A percentile compares a stretch with the other conserved stretches of the same genome.
Conservation (phyloP, 1,284 basidiomycete genomes). For the Takashimella koratensis region DNA sequence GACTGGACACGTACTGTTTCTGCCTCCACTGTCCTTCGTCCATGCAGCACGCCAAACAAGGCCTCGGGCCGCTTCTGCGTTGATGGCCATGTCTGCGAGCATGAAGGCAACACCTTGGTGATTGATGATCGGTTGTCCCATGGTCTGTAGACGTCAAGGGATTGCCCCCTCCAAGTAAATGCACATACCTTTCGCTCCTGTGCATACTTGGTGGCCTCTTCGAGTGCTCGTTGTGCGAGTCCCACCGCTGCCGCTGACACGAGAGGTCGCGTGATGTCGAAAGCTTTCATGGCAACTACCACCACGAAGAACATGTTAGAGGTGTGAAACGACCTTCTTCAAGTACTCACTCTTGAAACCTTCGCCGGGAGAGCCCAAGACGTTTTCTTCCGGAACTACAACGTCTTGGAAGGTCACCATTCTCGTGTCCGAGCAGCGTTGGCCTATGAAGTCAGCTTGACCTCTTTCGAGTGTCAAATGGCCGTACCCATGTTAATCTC, state of each 20-base stretch:
- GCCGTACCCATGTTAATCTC: slow-evolving; percentile 57
- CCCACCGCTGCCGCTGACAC: slow-evolving; percentile 56
- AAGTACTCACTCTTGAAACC: slow-evolving; percentile 54
- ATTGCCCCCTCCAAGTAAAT: too few relatives aligned
- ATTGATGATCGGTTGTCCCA: slow-evolving; percentile 56
- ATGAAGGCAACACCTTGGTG: slow-evolving; percentile 57
- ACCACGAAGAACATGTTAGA: too few relatives aligned
- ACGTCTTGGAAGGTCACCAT: slow-evolving; percentile 57
- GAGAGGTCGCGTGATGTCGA: slow-evolving; percentile 54
- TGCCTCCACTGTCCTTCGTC: slow-evolving; percentile 53
- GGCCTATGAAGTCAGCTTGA: slow-evolving; percentile 28
- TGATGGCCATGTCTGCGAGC: slow-evolving; percentile 58
- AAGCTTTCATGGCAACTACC: slow-evolving; percentile 54
- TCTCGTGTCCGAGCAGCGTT: slow-evolving; percentile 56
- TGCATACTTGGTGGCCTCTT: slow-evolving; percentile 56
- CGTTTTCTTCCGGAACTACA: slow-evolving; percentile 53
- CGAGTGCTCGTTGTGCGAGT: slow-evolving; percentile 54
- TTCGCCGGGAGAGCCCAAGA: slow-evolving; percentile 54
- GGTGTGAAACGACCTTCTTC: too few relatives aligned
- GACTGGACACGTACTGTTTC: slow-evolving; percentile 49
- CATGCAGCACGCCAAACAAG: slow-evolving; percentile 55
- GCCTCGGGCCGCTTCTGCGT: slow-evolving; percentile 51
- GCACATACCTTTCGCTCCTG: slow-evolving; percentile 51
- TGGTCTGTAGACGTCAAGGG: too few relatives aligned
- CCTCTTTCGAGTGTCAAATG: neutral